Base-by-base conservation (phyloP, 108 stramenopile species). In the Nitzschia sp. region DNA sequence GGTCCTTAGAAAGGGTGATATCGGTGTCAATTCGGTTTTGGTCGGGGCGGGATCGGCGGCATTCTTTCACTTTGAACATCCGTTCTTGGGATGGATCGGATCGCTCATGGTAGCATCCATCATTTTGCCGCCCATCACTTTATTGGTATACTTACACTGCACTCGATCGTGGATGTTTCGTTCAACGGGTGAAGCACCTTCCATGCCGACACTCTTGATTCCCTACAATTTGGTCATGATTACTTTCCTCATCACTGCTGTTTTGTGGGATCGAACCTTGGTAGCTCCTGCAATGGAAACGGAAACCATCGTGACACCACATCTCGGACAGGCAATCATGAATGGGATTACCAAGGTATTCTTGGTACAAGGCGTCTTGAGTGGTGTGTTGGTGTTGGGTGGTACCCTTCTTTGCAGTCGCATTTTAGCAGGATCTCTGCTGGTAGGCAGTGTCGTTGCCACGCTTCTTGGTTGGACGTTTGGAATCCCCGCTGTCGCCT, bases 401-500 rank as follows among this genome's bases (percentile, higher is more conserved):
- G 75, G 75, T 1, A 55, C 62, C 6, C 21, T 63, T 3, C 26
- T 70, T 2, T 76, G 69, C 69, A 76, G 75, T 62, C 69, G 75
- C 21, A 66, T 76, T 33, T 4, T 76, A 9, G 63, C 69, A 2
- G 3, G 19, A 3, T 25, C 57, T n/a, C 13, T 65, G 35, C 31
- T 71, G 22, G 6, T 30, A 11, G 75, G 69, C 16, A 61, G 62
- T 15, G 0, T 65, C 1, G 32, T 60, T 13, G 60, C 60, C 0
- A 61, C 60, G 1, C 41, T 76, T 3, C 46, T 58, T 16, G 34
- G 36, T 3, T 19, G 41, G 28, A 27, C 64, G 2, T 57, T 64
- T 41, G 61, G 23, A 1, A 60, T 57, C n/a, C 45, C 62, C 29
- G 17, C 41, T 8, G 3, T 21, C 11, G 23, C 28, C 29, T 45